Evolutionary conservation across 257 asterid genomes (phyloP), one percentile per base, ranked within the genome.

Genomic region (Apocynum venetum): DNA sequence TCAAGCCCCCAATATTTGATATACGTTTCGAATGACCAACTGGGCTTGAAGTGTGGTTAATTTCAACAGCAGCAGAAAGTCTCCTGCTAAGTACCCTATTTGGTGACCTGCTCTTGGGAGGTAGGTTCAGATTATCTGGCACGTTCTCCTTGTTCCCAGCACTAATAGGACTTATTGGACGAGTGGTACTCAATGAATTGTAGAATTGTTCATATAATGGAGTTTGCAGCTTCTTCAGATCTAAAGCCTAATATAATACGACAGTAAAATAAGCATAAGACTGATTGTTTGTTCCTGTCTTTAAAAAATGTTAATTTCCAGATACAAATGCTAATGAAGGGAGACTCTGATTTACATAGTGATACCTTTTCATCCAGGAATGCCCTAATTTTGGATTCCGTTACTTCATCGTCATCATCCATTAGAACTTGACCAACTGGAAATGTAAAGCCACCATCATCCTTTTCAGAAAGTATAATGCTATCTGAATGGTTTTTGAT

Each of bases 51-150:
- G 76, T 88, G 88, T 81, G 80, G 80, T 83, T 94, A 59, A 77
- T 83, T 73, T 89, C 95, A 79, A 84, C 81, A 76, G 95, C 96
- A 80, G 95, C 77, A 76, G 99, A 96, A 82, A 93, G 78, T 79
- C 98, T 87, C 85, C 97, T 88, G 80, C 86, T 83, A 48, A 80
- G 86, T 48, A 89, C 78, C 73, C 89, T 85, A 73, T 81, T 93
- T 0, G 99, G 99, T n/a, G 99, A 96, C 83, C 81, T 89, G 82
- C 97, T 91, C 83, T 92, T 93, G 36, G 97, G 99, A 41, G 99
- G 99, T 79, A 96, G 88, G 80, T 89, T 89, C 83, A 88, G 71
- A 76, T 87, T 93, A 82, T 82, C 91, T 48, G 91, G 77, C 69
- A 89, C 77, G 77, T 96, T 96, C 87, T 96, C 99, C 89, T 91